Evolutionary conservation across 2,329 filamentous ascomycete genomes (phyloP), one percentile per base, ranked within the genome.

Genomic region (Colletotrichum phormii): DNA sequence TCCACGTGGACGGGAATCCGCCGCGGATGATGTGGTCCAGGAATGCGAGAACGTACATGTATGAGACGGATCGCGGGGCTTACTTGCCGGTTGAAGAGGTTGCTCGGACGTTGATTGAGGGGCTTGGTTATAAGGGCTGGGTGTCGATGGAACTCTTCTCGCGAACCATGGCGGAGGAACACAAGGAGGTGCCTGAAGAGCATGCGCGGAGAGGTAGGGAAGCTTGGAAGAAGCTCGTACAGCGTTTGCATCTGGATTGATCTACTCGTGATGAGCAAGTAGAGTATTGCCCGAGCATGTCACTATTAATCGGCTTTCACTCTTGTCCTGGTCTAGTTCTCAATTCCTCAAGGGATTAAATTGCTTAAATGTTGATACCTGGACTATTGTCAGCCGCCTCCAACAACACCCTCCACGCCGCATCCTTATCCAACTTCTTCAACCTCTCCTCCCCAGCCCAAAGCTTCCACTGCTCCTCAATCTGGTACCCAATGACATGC

Each of bases 21-120:
- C 76, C 88, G 1, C 82, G 89, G 4, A 91, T 92, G 90, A 89
- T 83, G 62, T 92, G 90, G 90, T 90, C 88, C 42, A 82, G 90
- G 29, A 92, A 92, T 77, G 89, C 88, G 58, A 83, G 90, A 9
- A 78, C 90, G 0, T 92, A 91, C 76, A 87, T 90, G 51, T 89
- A 89, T 67, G 90, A 92, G 76, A 80, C 86, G 66, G 83, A 12
- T 4, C 77, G 81, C 3, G 89, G 89, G 1, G 91, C 86, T 0
- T 92, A 91, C 79, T 77, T 93, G 24, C 91, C 91, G 0, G 84
- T 90, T 1, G 77, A 84, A 64, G 83, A 87, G 29, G 85, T 92
- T 2, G 64, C 64, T 15, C 35, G 54, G n/a, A 37, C 57, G 0
- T 26, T 66, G 26, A 51, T 66, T 3, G 53, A 51, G 8, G 33